A percentile compares a stretch with the other conserved stretches of the same genome.
phyloP scores from a whole-genome alignment of 2,329 filamentous ascomycete genomes.

The Aspergillus oerlinghausenensis region DNA sequence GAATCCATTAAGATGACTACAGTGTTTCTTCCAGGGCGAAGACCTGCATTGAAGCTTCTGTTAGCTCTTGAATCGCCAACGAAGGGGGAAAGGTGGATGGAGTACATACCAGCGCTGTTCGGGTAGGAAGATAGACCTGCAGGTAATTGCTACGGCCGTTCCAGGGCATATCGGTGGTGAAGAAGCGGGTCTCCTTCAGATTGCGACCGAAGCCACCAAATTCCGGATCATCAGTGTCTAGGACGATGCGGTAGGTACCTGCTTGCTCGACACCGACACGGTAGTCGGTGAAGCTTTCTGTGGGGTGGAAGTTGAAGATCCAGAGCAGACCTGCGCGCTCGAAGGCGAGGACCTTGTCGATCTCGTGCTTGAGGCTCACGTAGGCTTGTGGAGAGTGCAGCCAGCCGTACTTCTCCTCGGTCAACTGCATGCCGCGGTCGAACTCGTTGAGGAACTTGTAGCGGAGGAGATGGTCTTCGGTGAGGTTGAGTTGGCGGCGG shows the following conservation, averaged over 20 bases:
- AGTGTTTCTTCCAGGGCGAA: constrained; percentile 49
- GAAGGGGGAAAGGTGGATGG: background rate
- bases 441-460: constrained; percentile 93
- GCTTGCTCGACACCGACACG: constrained; percentile 78
- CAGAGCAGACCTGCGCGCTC: constrained; percentile 87
- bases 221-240: constrained; percentile 72
- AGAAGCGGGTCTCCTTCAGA: constrained; percentile 77
- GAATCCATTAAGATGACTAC: constrained; percentile 11
- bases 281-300: constrained; percentile 83
- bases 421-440: constrained; percentile 83
- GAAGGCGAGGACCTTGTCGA: constrained; percentile 92
- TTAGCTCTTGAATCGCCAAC: background rate
- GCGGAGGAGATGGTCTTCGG: constrained; percentile 77
- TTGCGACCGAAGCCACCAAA: constrained; percentile 79
- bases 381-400: constrained; percentile 80
- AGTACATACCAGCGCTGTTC: constrained; percentile 70
- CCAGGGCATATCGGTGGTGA: constrained; percentile 87
- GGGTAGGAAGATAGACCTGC: constrained; percentile 82
- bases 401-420: constrained; percentile 89
- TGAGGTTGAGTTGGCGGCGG: constrained; percentile 85
- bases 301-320: constrained; percentile 93
- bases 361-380: constrained; percentile 88
- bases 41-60: constrained; percentile 37
- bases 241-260: constrained; percentile 80
- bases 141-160: constrained; percentile 85